Percentiles rank a stretch among this genome's conserved stretches.
phyloP scores from a whole-genome alignment of 2,329 filamentous ascomycete species.

The Iodosphaeria phyllophila region DNA sequence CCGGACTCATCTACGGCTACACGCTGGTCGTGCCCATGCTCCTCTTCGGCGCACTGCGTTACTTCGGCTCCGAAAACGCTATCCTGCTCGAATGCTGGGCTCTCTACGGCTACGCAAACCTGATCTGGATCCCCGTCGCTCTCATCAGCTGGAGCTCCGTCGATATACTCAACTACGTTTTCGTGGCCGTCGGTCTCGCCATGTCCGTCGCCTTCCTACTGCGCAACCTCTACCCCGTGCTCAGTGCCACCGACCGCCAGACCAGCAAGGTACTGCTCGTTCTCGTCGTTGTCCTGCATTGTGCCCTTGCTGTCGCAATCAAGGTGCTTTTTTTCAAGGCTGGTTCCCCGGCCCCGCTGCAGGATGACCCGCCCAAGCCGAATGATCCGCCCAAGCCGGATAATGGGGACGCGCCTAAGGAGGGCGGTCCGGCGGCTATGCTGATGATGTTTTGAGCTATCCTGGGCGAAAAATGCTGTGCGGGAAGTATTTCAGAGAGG shows the following conservation, averaged over 20 bases:
- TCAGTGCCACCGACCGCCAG: conserved; percentile 83
- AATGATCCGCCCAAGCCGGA: conserved; percentile 5
- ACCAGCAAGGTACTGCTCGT: conserved; percentile 77
- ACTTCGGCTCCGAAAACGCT: conserved; percentile 87
- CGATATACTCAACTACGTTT: conserved; percentile 77
- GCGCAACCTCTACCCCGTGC: conserved; percentile 75
- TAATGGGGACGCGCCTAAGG: conserved; percentile 4
- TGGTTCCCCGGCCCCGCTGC: conserved; percentile 35
- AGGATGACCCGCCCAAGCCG: conserved; percentile 1
- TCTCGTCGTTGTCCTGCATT: conserved; percentile 68
- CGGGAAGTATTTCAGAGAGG: too few species aligned
- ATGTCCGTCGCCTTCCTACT: conserved; percentile 70
- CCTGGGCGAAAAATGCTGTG: too few species aligned
- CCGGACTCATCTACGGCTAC: conserved; percentile 89
- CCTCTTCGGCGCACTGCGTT: conserved; percentile 76
- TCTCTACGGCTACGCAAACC: conserved; percentile 87
- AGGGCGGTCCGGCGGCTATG: conserved; percentile 1
- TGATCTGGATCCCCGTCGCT: conserved; percentile 94
- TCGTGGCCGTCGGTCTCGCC: conserved; percentile 73
- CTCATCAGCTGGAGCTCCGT: conserved; percentile 80
- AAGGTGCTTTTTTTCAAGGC: conserved; percentile 94
- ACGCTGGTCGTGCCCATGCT: conserved; percentile 70
- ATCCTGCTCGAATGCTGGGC: conserved; percentile 92
- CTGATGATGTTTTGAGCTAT: conserved; percentile 3
- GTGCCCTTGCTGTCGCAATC: conserved; percentile 80